Base-by-base conservation (phyloP, 179 eudicot genomes). In the Spergularia azorica region DNA sequence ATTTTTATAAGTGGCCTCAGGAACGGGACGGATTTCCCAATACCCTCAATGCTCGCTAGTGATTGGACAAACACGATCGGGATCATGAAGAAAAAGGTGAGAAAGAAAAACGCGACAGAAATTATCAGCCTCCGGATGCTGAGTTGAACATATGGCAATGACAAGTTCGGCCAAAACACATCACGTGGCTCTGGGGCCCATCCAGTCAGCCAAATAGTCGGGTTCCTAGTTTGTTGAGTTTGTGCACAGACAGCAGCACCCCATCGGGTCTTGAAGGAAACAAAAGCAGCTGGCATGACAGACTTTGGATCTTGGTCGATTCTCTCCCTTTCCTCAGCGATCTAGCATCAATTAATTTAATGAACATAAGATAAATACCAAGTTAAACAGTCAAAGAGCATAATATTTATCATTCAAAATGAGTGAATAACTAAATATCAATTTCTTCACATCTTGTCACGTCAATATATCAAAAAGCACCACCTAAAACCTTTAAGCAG, bases 241-340 rank as follows among this genome's bases (percentile, higher is more conserved):
- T 91, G 97, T 17, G 97, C 92, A 86, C 94, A 90, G 60, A 91
- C 92, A 70, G 97, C 97, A 75, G 97, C 97, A 46, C 89, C 97
- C 97, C 97, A 91, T 50, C 97, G 94, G 58, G 88, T 84, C 84
- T 78, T 90, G 76, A 91, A 91, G 76, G 94, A 91, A 70, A 91
- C 97, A 82, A 91, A 91, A 71, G 97, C 89, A 79, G 97, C 87
- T 63, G 97, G 94, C 92, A 95, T 91, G 18, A 86, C 79, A 46
- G 85, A 69, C 78, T 87, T 88, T 20, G 88, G 89, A 84, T 93
- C 88, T 18, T 70, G 79, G 74, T 64, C 75, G 46, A 91, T 84
- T 61, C 80, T 85, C 74, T 90, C 91, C 65, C 86, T 73, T 80
- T 95, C 97, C 67, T 80, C 92, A 78, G 90, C 90, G 87, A 93